phyloP scores from a whole-genome alignment of 2,329 filamentous ascomycete species.

The Aureobasidium sp. region DNA sequence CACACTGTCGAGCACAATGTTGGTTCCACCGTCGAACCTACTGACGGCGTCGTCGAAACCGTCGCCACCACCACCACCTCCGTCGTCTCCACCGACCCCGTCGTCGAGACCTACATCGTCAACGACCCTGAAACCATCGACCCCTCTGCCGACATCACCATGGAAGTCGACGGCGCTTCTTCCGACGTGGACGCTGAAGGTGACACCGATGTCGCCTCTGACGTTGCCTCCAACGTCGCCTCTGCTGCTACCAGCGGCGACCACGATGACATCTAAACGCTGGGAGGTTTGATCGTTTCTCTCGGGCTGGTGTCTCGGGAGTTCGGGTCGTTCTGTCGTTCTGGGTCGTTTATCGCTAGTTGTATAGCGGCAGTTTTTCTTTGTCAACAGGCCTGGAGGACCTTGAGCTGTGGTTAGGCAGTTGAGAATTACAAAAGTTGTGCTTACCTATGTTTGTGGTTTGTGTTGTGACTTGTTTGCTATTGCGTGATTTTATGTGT shows the following conservation, averaged over 20 bases:
- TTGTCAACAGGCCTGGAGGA: too few relatives aligned
- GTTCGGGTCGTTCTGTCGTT: too few relatives aligned
- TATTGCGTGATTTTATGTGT: too few relatives aligned
- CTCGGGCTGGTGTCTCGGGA: too few relatives aligned
- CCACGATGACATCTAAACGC: not conserved
- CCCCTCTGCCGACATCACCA: not conserved
- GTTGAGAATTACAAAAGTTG: too few relatives aligned
- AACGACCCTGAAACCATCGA: not conserved
- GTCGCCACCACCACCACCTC: not conserved
- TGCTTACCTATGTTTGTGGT: too few relatives aligned
- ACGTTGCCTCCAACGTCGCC: not conserved
- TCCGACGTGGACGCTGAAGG: not conserved
- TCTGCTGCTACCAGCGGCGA: not conserved
- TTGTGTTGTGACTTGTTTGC: too few relatives aligned
- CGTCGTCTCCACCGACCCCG: not conserved
- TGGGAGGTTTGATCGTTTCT: too few relatives aligned
- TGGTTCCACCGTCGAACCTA: not conserved
- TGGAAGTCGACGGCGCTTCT: not conserved
- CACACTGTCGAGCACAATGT: not conserved
- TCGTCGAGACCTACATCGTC: not conserved
- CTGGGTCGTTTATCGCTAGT: too few relatives aligned
- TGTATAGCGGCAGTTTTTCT: too few relatives aligned
- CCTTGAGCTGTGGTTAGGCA: too few relatives aligned
- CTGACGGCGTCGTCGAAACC: not conserved
- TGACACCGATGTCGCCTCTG: not conserved